Evolutionary conservation across 305 asterid species (phyloP), one percentile per base, ranked within the genome.

Genomic region (Plantago rigida): DNA sequence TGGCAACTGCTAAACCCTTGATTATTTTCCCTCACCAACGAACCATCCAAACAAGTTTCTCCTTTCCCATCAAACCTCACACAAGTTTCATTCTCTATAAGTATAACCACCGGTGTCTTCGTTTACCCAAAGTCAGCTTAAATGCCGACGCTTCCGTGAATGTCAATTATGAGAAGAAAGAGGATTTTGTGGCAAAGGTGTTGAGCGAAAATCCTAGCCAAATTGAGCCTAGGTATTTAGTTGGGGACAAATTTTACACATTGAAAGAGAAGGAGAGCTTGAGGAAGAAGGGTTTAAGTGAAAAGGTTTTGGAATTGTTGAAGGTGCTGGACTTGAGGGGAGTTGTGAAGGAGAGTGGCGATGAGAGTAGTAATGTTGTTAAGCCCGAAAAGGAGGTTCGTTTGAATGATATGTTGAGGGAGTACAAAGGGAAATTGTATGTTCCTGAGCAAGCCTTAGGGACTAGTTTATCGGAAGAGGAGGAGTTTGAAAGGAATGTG

Each of bases 141-240:
- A 78, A 77, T 74, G 63, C 86, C 13, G 68, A 67, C 49, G 41
- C 75, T 46, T 57, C 80, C 29, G 69, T 22, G 55, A 70, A 69
- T 63, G 59, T 77, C 9, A 79, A 65, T 24, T 73, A 64, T n/a
- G 87, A 67, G 31, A 71, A 72, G 26, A 70, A 72, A 62, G 96
- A 84, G 68, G 97, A 91, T 78, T 91, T 85, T 68, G 84, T 87
- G 67, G 70, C 94, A n/a, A 81, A 83, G 85, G 87, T 87, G 77
- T 77, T 92, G 82, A 78, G 80, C 72, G 92, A 89, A 71, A 92
- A 89, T 76, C 99, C 99, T 45, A 76, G 91, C 78, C 99, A 84
- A 71, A 78, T 92, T 56, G 99, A 89, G 69, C 87, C 97, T 75
- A 86, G 68, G 63, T 86, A 82, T 57, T 66, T 81, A 69, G 59